A percentile compares a stretch with the other conserved stretches of the same genome.
phyloP scores from a whole-genome alignment of 2,329 filamentous ascomycete genomes.

The Colletotrichum brevisporum region DNA sequence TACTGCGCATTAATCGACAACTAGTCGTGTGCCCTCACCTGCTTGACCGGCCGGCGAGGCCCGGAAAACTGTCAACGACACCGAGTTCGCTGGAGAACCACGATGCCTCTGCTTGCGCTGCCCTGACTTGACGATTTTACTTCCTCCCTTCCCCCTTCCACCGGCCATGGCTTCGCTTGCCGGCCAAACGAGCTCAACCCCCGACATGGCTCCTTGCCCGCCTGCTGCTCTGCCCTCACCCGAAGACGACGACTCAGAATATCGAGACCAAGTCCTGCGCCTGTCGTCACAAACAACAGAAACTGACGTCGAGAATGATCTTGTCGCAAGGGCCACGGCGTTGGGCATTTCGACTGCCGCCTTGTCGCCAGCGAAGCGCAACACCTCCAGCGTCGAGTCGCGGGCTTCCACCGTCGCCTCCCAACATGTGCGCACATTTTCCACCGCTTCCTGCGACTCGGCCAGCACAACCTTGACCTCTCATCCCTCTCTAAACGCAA shows the following conservation, averaged over 20 bases:
- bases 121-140: conserved; percentile 31
- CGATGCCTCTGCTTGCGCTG: conserved; percentile 37
- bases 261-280: conserved; percentile 56
- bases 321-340: conserved; percentile 51
- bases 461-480: conserved; percentile 58
- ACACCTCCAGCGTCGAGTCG: conserved; percentile 58
- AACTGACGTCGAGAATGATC: conserved; percentile 53
- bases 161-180: conserved; percentile 38
- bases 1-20: conserved; percentile 36
- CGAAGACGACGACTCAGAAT: conserved; percentile 58
- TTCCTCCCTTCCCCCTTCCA: conserved; percentile 3
- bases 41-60: conserved; percentile 29
- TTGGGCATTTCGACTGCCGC: conserved; percentile 53
- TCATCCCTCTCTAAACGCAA: conserved; percentile 57
- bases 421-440: conserved; percentile 60
- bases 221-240: conserved; percentile 38
- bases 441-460: conserved; percentile 57
- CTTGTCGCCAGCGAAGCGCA: conserved; percentile 52
- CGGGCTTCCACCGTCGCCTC: conserved; percentile 56
- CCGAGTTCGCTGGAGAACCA: conserved; percentile 24
- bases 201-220: conserved; percentile 25
- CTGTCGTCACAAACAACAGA: conserved; percentile 53
- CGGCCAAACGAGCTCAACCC: conserved; percentile 33
- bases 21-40: conserved; percentile 22
- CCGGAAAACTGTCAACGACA: conserved; percentile 27